Base-by-base conservation (phyloP, 2,329 filamentous ascomycete genomes). In the Cladosporium sp. region DNA sequence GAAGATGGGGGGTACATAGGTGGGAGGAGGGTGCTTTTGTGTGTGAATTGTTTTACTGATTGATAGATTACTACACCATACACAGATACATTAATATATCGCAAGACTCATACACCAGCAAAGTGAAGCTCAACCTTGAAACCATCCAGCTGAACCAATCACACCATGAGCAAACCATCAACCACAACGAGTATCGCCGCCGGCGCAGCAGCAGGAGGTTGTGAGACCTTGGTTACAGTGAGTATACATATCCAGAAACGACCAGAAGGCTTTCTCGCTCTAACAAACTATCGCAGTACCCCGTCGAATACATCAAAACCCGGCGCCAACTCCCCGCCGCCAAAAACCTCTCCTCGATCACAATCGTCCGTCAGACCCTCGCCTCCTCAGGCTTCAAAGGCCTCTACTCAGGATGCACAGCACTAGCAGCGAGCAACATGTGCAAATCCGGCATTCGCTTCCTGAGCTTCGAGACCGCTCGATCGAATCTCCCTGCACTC, bases 391-490 rank as follows among this genome's bases (percentile, higher is more conserved):
- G 66, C 0, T 38, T 65, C 21, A 60, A 38, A 28, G 62, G 57
- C 15, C 38, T 67, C 6, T 67, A 67, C 36, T 52, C 55, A 2
- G 66, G 66, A 28, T 65, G 61, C 14, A 28, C 41, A 24, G 59
- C 66, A 15, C 34, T 67, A 36, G 61, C 61, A 2, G 32, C 34
- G 2, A 60, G 55, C n/a, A 67, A 67, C 57, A 63, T 63, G 26
- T 58, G 57, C 14, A 67, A 67, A 26, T 65, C 61, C 73, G 69
- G 66, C 10, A 68, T 75, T 8, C 70, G 73, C 1, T 74, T 74
- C 54, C 65, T 74, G 24, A 65, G 72, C 3, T 74, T 74, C 52
- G 69, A 74, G 26, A 52, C 55, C 7, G 62, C 72, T 18, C 36
- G 62, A 15, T 63, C 60, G 4, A 63, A 63, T 15, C 64, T 65